Conservation (phyloP, 2,329 filamentous ascomycete genomes). For the Exophiala sp. region DNA sequence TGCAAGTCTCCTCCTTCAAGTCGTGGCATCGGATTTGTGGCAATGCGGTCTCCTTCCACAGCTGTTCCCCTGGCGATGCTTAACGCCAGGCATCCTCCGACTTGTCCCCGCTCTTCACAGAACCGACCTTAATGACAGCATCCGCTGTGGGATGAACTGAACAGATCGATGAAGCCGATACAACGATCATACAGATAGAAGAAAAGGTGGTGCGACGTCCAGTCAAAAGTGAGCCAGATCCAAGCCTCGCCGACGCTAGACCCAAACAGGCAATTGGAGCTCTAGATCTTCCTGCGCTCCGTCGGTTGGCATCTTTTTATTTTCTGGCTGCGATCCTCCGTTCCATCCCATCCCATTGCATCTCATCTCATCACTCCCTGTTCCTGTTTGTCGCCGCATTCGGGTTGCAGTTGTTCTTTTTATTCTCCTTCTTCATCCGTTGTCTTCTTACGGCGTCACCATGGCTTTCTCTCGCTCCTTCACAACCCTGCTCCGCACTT, state of each 20-base stretch:
- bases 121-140: too few relatives aligned
- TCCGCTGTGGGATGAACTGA: too few relatives aligned
- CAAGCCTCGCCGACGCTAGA: not conserved
- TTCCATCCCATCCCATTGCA: not conserved
- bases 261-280: not conserved
- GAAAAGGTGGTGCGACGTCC: not conserved
- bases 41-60: too few relatives aligned
- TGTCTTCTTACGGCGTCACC: slow-evolving; percentile 38
- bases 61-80: too few relatives aligned
- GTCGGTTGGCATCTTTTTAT: not conserved
- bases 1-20: too few relatives aligned
- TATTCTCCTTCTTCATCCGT: slow-evolving; percentile 13
- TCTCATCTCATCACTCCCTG: not conserved
- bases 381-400: slow-evolving; percentile 9
- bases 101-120: too few relatives aligned
- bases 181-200: too few relatives aligned
- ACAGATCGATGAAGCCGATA: too few relatives aligned
- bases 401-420: slow-evolving; percentile 7
- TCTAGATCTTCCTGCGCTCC: not conserved
- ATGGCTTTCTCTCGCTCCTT: slow-evolving; percentile 80
- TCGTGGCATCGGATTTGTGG: too few relatives aligned
- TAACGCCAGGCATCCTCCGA: too few relatives aligned
- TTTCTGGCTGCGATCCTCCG: not conserved
- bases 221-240: not conserved
- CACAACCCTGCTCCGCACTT: slow-evolving; percentile 74